Conservation (phyloP, 352 stramenopile species). For the Pythium rishiriense region DNA sequence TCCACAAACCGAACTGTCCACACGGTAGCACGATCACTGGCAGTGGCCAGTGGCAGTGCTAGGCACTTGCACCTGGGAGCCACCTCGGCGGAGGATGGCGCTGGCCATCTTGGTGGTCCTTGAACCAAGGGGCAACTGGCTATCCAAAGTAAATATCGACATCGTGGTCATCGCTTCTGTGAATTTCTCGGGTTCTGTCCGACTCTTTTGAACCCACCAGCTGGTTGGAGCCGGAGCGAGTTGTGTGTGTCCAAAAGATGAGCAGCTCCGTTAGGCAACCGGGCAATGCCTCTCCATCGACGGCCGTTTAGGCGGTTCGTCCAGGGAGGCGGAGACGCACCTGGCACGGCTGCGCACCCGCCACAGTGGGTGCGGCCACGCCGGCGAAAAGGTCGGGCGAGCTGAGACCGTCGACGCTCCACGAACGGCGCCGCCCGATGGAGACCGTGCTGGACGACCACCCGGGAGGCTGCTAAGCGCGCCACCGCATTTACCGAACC, state of each 20-base stretch:
- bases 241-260: not conserved
- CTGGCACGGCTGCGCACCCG: constrained; percentile 11
- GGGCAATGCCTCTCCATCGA: constrained; percentile 12
- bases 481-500: constrained; percentile 6
- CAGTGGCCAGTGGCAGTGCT: too few relatives aligned
- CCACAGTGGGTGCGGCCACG: not conserved
- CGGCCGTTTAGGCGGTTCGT: too few relatives aligned
- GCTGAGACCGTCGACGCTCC: not conserved
- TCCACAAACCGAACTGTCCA: too few relatives aligned
- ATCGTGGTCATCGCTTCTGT: not conserved
- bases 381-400: constrained; percentile 14
- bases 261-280: not conserved
- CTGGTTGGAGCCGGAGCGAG: not conserved
- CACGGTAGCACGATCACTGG: too few relatives aligned
- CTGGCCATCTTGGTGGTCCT: not conserved
- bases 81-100: too few relatives aligned
- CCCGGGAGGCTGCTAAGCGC: not conserved
- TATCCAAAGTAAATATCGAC: not conserved
- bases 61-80: too few relatives aligned
- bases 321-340: constrained; percentile 4
- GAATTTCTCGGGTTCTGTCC: not conserved
- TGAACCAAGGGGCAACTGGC: not conserved
- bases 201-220: constrained; percentile 8
- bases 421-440: not conserved
- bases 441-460: not conserved